Evolutionary conservation across 2,329 filamentous ascomycete genomes (phyloP).

Genomic region (Bipolaris gigantea): DNA sequence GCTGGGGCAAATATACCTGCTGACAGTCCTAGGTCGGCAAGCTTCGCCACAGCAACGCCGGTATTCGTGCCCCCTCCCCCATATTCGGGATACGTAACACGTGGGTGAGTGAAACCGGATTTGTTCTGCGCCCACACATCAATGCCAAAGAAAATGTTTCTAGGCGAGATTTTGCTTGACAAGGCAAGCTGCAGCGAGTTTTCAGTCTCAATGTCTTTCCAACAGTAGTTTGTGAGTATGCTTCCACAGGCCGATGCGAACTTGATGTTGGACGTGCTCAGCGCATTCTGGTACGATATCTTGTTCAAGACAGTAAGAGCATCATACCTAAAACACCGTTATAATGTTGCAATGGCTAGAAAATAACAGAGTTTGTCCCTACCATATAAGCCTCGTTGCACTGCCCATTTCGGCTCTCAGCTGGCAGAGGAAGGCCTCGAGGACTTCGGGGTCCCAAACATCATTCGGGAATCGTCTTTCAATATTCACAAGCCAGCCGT

Average conservation of each 20-base stretch:
- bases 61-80: slow-evolving; percentile 49
- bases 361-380: slow-evolving; percentile 12
- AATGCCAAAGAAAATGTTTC: slow-evolving; percentile 48
- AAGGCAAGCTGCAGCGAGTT: slow-evolving; percentile 31
- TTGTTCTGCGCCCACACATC: slow-evolving; percentile 53
- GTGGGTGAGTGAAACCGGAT: slow-evolving; percentile 28
- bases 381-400: slow-evolving; percentile 46
- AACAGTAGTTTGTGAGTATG: slow-evolving; percentile 52
- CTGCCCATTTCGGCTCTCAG: slow-evolving; percentile 37
- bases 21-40: slow-evolving; percentile 42
- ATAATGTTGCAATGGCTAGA: background rate
- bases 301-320: slow-evolving; percentile 49
- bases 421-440: slow-evolving; percentile 46
- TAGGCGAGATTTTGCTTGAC: slow-evolving; percentile 24
- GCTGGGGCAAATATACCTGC: slow-evolving; percentile 51
- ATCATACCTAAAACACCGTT: slow-evolving; percentile 47
- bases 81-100: slow-evolving; percentile 44
- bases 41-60: slow-evolving; percentile 44
- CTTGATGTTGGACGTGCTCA: slow-evolving; percentile 44
- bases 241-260: slow-evolving; percentile 45
- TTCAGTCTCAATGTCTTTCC: slow-evolving; percentile 38
- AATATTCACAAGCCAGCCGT: slow-evolving; percentile 54
- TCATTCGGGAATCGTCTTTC: slow-evolving; percentile 47
- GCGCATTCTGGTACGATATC: slow-evolving; percentile 50
- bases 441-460: slow-evolving; percentile 32